These are phyloP conservation scores for Phytophthora quininea DNA, from an alignment of 352 stramenopile species.

Conservation along the genomic window DNA sequence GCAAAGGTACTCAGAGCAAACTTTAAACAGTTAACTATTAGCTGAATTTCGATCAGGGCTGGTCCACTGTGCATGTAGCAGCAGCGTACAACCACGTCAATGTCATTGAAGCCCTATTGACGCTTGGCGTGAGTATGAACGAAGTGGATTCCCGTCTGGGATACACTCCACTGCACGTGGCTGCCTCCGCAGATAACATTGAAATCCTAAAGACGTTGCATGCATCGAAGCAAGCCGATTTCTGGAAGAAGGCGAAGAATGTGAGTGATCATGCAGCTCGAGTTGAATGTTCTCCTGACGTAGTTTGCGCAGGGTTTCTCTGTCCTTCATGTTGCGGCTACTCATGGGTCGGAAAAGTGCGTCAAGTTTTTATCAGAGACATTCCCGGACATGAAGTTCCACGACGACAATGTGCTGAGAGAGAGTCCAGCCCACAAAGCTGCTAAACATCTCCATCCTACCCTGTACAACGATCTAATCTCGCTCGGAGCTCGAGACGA, in stretches of 20 bases:
- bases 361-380: constrained; percentile 47
- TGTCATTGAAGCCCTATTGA: constrained; percentile 53
- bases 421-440: constrained; percentile 71
- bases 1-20: constrained; percentile 44
- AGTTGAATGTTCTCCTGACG: not conserved
- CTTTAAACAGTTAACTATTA: not conserved
- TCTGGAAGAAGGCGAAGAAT: constrained; percentile 53
- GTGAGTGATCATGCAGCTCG: constrained; percentile 22
- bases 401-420: constrained; percentile 43
- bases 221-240: constrained; percentile 48
- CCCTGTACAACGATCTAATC: constrained; percentile 49
- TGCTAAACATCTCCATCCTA: constrained; percentile 50
- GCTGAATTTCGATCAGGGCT: constrained; percentile 33
- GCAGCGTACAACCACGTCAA: constrained; percentile 57
- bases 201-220: constrained; percentile 53
- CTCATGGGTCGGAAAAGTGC: constrained; percentile 51
- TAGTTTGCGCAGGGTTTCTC: constrained; percentile 48
- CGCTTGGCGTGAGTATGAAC: constrained; percentile 54
- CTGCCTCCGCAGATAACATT: constrained; percentile 58
- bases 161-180: constrained; percentile 67
- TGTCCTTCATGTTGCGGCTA: constrained; percentile 59
- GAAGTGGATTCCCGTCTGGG: constrained; percentile 46
- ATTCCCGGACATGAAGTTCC: constrained; percentile 46
- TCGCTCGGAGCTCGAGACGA: constrained; percentile 44
- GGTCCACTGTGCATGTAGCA: constrained; percentile 64